Conservation (phyloP, 2,329 filamentous ascomycete genomes). For the Colletotrichum sansevieriae region DNA sequence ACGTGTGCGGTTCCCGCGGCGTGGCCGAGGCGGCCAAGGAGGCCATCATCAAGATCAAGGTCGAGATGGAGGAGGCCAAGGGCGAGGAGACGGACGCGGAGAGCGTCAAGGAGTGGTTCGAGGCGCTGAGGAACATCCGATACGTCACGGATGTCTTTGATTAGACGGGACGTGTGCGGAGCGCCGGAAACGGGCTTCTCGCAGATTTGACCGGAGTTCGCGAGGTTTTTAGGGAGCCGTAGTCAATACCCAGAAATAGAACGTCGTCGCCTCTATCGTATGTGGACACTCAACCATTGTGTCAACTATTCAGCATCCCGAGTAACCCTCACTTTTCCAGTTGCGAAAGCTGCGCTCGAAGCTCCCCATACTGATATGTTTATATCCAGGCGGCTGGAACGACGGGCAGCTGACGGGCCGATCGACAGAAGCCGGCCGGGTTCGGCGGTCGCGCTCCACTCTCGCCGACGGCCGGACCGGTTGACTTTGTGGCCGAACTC, state of each 20-base stretch:
- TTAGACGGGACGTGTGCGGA: conserved; percentile 44
- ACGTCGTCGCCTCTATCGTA: not conserved
- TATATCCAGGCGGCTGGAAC: too few relatives aligned
- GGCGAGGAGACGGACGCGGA: conserved; percentile 53
- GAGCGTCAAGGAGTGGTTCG: conserved; percentile 61
- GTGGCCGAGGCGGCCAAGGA: conserved; percentile 58
- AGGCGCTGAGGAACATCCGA: conserved; percentile 64
- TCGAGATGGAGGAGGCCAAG: conserved; percentile 47
- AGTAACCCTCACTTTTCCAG: too few relatives aligned
- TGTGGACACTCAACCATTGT: not conserved
- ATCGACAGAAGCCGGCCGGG: not conserved
- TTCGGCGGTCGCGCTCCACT: conserved; percentile 17
- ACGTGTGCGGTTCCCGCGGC: conserved; percentile 69
- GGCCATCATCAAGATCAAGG: conserved; percentile 44
- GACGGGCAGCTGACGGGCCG: too few relatives aligned
- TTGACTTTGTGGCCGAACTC: conserved; percentile 17
- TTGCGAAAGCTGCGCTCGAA: too few relatives aligned
- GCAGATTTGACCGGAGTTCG: not conserved
- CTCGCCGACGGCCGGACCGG: conserved; percentile 8
- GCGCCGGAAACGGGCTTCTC: not conserved
- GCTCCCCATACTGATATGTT: too few relatives aligned
- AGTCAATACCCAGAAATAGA: not conserved
- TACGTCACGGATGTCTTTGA: conserved; percentile 75
- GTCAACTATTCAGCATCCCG: too few relatives aligned
- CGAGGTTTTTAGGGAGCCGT: not conserved